Evolutionary conservation across 345 rosid genomes (phyloP).

Genomic region (Schrenkiella parvula): DNA sequence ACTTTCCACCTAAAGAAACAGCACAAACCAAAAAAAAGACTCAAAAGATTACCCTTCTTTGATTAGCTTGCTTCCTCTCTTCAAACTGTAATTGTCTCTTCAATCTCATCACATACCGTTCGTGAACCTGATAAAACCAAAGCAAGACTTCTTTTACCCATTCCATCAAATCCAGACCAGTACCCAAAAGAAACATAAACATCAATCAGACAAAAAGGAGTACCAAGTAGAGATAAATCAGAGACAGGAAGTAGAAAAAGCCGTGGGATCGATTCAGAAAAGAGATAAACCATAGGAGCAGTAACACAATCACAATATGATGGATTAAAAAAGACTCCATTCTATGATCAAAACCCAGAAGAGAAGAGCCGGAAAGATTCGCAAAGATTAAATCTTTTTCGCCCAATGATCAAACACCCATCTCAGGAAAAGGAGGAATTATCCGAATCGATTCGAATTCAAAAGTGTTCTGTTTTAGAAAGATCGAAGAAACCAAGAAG

Average conservation of each 20-base stretch:
- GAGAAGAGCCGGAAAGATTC: not conserved
- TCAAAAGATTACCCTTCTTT: constrained; percentile 81
- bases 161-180: not conserved
- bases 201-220: not conserved
- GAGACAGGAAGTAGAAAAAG: constrained; percentile 48
- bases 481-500: constrained; percentile 5
- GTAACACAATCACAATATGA: constrained; percentile 67
- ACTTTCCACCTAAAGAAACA: constrained; percentile 6
- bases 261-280: constrained; percentile 48
- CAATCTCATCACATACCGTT: constrained; percentile 60
- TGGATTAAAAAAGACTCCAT: constrained; percentile 60
- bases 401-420: constrained; percentile 1
- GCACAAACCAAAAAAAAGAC: not conserved
- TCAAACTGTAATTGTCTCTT: constrained; percentile 61
- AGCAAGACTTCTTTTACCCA: not conserved
- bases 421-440: not conserved
- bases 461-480: not conserved
- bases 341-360: constrained; percentile 8
- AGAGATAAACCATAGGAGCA: constrained; percentile 66
- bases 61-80: constrained; percentile 64
- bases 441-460: constrained; percentile 6
- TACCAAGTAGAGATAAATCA: constrained; percentile 83
- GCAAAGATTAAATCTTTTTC: not conserved
- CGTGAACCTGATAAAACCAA: constrained; percentile 57
- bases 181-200: not conserved